Conservation (phyloP, 208 protist species). For the Leishmania tropica region DNA sequence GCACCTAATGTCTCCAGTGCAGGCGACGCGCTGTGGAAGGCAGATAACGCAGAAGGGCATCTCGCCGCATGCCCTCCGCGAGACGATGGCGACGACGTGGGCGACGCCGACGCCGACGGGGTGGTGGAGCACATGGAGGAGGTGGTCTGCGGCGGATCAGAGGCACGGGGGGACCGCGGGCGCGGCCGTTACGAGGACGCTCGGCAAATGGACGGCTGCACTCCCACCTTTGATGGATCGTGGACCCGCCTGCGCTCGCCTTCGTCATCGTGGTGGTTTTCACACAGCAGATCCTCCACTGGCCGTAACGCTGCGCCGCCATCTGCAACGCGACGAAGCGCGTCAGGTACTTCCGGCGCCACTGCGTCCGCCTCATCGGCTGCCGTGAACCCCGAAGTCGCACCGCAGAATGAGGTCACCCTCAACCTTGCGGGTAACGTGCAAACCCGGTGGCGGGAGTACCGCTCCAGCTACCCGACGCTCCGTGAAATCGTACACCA, state of each 20-base stretch:
- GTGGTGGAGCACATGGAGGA: neutral
- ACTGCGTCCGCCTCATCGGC: too few relatives aligned
- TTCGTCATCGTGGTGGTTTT: neutral
- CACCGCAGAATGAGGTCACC: too few relatives aligned
- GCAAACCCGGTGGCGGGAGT: too few relatives aligned
- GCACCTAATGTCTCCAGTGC: neutral
- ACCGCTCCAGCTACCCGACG: too few relatives aligned
- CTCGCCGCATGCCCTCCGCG: neutral
- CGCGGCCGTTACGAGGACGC: slow-evolving; percentile 2
- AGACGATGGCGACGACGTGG: neutral
- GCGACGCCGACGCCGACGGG: neutral
- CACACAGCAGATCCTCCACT: neutral
- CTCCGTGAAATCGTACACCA: too few relatives aligned
- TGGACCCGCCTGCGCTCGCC: neutral
- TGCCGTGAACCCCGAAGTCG: too few relatives aligned
- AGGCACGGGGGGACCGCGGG: neutral
- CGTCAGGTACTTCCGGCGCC: neutral
- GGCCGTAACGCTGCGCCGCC: neutral
- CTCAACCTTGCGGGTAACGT: too few relatives aligned
- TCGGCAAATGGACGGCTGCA: neutral
- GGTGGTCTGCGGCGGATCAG: neutral
- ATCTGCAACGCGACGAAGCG: neutral
- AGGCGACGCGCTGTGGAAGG: neutral
- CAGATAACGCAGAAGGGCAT: neutral
- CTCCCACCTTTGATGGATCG: neutral